Evolutionary conservation across 345 rosid genomes (phyloP), one percentile per base, ranked within the genome.

Genomic region (Theobroma cacao): DNA sequence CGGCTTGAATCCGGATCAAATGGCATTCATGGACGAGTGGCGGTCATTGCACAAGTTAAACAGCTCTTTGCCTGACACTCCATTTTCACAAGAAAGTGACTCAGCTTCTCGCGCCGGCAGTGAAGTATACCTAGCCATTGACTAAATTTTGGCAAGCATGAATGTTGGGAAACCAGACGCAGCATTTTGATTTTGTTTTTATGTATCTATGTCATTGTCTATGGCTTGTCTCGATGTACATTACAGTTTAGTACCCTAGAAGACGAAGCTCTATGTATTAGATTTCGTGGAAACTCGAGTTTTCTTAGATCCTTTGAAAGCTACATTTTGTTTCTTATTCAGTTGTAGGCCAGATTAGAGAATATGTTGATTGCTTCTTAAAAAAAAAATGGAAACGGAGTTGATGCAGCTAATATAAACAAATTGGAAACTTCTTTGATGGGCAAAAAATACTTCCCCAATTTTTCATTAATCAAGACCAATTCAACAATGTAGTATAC

Each of bases 1-100:
- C 1, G 70, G 64, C 28, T 9, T 90, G 80, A 69, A 77, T 38
- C 81, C 90, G 45, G 90, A 88, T 50, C 58, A 82, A 85, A 71
- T 84, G 82, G 89, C 84, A 41, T 67, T 59, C 73, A 86, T 93
- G 14, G 93, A 93, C 18, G 83, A 91, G 77, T 95, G 98, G 98
- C 88, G 90, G 36, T 75, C 84, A 15, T 79, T 60, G 17, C 80
- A 83, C 62, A 86, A 83, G 82, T 65, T 33, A 72, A 77, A 78
- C 36, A 73, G 82, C 56, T 7, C 53, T 48, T 38, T 34, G 28
- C 18, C 71, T 31, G 68, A 58, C 31, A 28, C 73, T 55, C 73
- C 72, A 45, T 36, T 48, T 48, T 69, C 85, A 68, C 47, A 65
- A 52, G 76, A 76, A 64, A 78, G 50, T 60, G 73, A 74, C 15